These are phyloP conservation scores for Saturnispora besseyi DNA, from an alignment of 805 yeast species.

Conservation along the genomic window DNA sequence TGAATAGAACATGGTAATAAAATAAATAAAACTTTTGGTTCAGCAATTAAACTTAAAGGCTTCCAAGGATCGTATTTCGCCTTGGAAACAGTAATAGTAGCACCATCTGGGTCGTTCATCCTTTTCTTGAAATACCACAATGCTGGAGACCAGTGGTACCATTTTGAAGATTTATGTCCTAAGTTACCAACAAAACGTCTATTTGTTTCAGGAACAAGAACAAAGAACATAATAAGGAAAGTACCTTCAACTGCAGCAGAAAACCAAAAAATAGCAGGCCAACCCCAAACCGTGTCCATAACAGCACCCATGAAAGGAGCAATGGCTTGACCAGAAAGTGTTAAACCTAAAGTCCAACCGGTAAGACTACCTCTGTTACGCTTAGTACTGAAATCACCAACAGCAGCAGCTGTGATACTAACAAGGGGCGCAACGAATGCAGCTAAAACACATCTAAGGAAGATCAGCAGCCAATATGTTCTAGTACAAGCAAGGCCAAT, in stretches of 20 bases:
- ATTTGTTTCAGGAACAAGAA: slow-evolving; percentile 67
- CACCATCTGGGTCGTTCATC: slow-evolving; percentile 10
- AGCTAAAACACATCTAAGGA: slow-evolving; percentile 67
- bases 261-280: slow-evolving; percentile 80
- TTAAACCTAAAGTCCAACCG: slow-evolving; percentile 57
- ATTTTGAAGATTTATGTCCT: slow-evolving; percentile 41
- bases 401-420: slow-evolving; percentile 58
- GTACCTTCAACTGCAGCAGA: slow-evolving; percentile 54
- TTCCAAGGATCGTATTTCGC: slow-evolving; percentile 24
- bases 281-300: slow-evolving; percentile 44
- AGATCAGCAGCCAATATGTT: slow-evolving; percentile 49
- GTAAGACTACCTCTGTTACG: slow-evolving; percentile 62
- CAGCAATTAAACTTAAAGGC: slow-evolving; percentile 16
- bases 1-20: slow-evolving; percentile 53
- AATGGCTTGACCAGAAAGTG: slow-evolving; percentile 64
- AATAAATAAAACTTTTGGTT: slow-evolving; percentile 29
- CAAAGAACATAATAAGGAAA: slow-evolving; percentile 27
- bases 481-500: slow-evolving; percentile 55
- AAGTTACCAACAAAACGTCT: slow-evolving; percentile 71
- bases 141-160: slow-evolving; percentile 38
- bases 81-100: neutral
- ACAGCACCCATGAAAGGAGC: slow-evolving; percentile 63
- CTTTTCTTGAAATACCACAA: slow-evolving; percentile 26
- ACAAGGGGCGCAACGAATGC: slow-evolving; percentile 69
- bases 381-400: slow-evolving; percentile 64